phyloP scores from a whole-genome alignment of 345 rosid species.

The Toxicodendron radicans region DNA sequence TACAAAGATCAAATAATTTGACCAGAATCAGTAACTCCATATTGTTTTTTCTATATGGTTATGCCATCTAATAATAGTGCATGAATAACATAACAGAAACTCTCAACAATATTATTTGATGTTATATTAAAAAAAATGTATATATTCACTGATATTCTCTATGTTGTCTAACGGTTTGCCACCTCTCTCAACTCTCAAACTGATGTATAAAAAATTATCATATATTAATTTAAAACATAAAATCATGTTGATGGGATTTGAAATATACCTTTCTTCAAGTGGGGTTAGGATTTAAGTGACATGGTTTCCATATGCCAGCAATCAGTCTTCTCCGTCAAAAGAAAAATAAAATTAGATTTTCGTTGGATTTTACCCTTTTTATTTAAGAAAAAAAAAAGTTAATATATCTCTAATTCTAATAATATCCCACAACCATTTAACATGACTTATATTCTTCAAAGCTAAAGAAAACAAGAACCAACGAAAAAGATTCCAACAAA shows the following conservation, averaged over 20 bases:
- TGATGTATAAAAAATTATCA: no score
- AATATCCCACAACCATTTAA: neutral
- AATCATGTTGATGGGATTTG: neutral
- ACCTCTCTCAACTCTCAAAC: neutral
- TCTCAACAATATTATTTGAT: no score
- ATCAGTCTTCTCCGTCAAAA: neutral
- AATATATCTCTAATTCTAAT: no score
- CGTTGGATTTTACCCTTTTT: neutral
- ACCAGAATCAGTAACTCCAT: no score
- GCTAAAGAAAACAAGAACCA: constrained; percentile 3
- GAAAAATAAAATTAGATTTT: neutral
- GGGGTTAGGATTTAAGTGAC: neutral
- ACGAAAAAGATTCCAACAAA: neutral
- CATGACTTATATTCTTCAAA: neutral
- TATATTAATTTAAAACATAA: neutral
- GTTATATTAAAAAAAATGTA: no score
- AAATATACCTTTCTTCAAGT: no score
- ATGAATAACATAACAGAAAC: neutral
- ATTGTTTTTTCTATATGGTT: neutral
- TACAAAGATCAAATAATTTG: no score
- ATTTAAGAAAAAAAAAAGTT: no score
- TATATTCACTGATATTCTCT: neutral
- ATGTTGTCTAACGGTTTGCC: neutral
- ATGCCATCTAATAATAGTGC: no score
- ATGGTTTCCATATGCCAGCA: constrained; percentile 4